Evolutionary conservation across 805 yeast species (phyloP).

Genomic region (Wickerhamiella dianesei): DNA sequence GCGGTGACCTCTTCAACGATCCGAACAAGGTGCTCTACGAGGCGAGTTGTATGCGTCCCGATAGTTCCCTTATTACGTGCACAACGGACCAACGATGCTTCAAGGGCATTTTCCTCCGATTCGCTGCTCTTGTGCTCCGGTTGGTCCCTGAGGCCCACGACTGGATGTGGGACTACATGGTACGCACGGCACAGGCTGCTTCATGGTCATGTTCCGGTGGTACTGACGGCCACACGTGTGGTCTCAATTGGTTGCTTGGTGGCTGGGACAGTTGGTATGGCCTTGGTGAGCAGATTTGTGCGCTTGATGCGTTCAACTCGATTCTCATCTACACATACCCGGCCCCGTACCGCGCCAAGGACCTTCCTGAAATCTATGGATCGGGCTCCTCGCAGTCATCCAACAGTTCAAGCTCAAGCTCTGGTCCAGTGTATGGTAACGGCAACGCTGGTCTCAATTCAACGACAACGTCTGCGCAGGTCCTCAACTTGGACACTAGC

Average conservation of each 20-base stretch:
- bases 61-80: constrained; percentile 33
- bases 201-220: constrained; percentile 82
- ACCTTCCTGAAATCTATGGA: constrained; percentile 16
- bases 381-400: constrained; percentile 1
- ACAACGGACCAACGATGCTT: constrained; percentile 85
- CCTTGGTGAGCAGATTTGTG: constrained; percentile 82
- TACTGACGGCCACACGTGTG: constrained; percentile 77
- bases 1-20: constrained; percentile 17
- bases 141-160: constrained; percentile 43
- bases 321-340: constrained; percentile 12
- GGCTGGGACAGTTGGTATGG: constrained; percentile 70
- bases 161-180: constrained; percentile 31
- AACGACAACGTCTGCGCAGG: constrained; percentile 12
- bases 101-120: constrained; percentile 69
- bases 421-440: constrained; percentile 17
- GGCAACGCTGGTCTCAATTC: constrained; percentile 20
- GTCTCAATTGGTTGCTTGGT: constrained; percentile 53
- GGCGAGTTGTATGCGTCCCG: constrained; percentile 60
- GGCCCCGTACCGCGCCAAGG: constrained; percentile 19
- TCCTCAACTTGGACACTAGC: constrained; percentile 24
- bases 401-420: constrained; percentile 4
- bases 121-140: constrained; percentile 58
- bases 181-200: constrained; percentile 52
- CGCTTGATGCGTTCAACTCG: constrained; percentile 45
- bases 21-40: constrained; percentile 50